Conservation (phyloP, 192 early-diverging fungal genomes). For the Coemansia sp. region DNA sequence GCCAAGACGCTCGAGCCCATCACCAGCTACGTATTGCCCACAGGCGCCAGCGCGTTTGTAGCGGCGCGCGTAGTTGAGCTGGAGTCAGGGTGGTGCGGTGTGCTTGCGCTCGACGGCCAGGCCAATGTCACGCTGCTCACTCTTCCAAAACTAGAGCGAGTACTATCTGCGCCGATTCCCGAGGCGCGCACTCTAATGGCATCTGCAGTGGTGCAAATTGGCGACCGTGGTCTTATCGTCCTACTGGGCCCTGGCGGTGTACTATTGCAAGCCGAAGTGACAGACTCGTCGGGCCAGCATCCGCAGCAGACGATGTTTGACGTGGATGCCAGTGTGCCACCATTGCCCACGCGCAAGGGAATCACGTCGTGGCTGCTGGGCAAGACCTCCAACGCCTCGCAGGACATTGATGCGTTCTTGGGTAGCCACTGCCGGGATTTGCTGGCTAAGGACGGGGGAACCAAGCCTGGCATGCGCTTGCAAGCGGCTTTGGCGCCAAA, state of each 20-base stretch:
- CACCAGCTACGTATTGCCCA: constrained; percentile 1
- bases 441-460: constrained; percentile 18
- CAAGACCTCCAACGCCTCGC: constrained; percentile 25
- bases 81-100: constrained; percentile 21
- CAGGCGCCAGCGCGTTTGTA: constrained; percentile 8
- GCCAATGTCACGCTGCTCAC: constrained; percentile 11
- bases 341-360: constrained; percentile 33
- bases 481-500: not conserved
- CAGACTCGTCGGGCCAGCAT: not conserved
- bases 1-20: constrained; percentile 4
- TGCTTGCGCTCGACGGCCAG: constrained; percentile 23
- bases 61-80: constrained; percentile 14
- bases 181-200: not conserved
- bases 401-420: constrained; percentile 39
- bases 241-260: constrained; percentile 16
- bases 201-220: constrained; percentile 10
- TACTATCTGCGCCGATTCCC: not conserved
- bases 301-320: constrained; percentile 18
- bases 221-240: constrained; percentile 12
- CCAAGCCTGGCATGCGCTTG: constrained; percentile 24
- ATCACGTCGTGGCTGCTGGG: constrained; percentile 53
- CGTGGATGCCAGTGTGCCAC: not conserved
- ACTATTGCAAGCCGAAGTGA: constrained; percentile 20
- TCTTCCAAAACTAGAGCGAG: constrained; percentile 16
- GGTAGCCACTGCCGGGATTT: constrained; percentile 32